Percentiles rank a stretch among this genome's conserved stretches.
phyloP scores from a whole-genome alignment of 352 stramenopile species.

The Pythium brassicae region DNA sequence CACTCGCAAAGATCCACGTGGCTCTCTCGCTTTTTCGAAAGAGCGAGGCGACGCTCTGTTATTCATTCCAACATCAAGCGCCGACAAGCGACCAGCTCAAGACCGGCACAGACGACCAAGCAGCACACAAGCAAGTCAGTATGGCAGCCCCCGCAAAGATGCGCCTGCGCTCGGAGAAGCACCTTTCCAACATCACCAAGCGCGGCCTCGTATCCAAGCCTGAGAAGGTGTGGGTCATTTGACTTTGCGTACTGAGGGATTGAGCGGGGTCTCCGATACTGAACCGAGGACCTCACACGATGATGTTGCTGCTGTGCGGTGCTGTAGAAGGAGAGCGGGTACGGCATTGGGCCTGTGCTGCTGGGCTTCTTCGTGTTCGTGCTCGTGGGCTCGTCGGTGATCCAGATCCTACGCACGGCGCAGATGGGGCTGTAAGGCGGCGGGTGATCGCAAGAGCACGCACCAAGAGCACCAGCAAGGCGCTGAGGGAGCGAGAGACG shows the following conservation, averaged over 20 bases:
- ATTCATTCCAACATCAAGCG: too few species aligned
- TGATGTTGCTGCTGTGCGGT: not conserved
- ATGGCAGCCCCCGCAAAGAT: slow-evolving; percentile 73
- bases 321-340: slow-evolving; percentile 59
- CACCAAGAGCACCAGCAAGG: slow-evolving; percentile 6
- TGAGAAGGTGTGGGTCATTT: slow-evolving; percentile 49
- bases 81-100: too few species aligned
- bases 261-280: too few species aligned
- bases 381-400: slow-evolving; percentile 79
- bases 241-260: too few species aligned
- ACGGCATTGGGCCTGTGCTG: slow-evolving; percentile 70
- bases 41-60: too few species aligned
- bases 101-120: too few species aligned
- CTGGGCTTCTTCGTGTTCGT: slow-evolving; percentile 88
- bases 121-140: too few species aligned
- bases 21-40: too few species aligned
- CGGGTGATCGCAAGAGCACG: slow-evolving; percentile 1
- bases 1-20: too few species aligned
- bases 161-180: slow-evolving; percentile 83
- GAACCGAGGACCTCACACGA: too few species aligned
- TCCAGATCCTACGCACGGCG: slow-evolving; percentile 82
- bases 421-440: slow-evolving; percentile 60
- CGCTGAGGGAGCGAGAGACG: not conserved
- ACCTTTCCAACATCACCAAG: slow-evolving; percentile 87
- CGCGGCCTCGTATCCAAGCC: slow-evolving; percentile 72